Conservation (phyloP, 495 filamentous ascomycete genomes). For the Daldinia loculata region DNA sequence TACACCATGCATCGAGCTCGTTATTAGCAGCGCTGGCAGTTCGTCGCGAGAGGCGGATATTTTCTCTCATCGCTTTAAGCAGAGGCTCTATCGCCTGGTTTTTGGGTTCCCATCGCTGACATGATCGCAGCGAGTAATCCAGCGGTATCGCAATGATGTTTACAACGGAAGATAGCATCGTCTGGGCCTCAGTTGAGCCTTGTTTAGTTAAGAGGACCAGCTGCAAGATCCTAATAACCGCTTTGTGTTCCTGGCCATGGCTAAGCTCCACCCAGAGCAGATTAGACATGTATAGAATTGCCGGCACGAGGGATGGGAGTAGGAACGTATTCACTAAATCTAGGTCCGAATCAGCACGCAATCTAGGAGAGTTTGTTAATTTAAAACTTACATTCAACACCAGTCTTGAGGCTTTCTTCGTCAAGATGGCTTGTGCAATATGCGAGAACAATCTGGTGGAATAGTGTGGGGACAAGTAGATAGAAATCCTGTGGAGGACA, state of each 20-base stretch:
- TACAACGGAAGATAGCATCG: slow-evolving; percentile 83
- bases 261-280: slow-evolving; percentile 73
- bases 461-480: slow-evolving; percentile 85
- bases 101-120: slow-evolving; percentile 72
- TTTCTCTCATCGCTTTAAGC: slow-evolving; percentile 72
- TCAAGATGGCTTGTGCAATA: slow-evolving; percentile 73
- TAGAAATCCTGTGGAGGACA: slow-evolving; percentile 97
- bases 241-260: slow-evolving; percentile 56
- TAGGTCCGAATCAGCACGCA: slow-evolving; percentile 42
- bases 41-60: slow-evolving; percentile 70
- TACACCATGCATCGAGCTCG: slow-evolving; percentile 81
- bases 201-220: slow-evolving; percentile 78
- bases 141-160: slow-evolving; percentile 82
- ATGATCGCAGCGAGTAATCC: slow-evolving; percentile 75
- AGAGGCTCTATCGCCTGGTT: slow-evolving; percentile 77
- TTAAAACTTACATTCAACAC: slow-evolving; percentile 78
- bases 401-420: slow-evolving; percentile 83
- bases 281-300: slow-evolving; percentile 80
- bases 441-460: slow-evolving; percentile 83
- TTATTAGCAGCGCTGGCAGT: slow-evolving; percentile 70
- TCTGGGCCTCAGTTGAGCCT: slow-evolving; percentile 79
- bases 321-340: slow-evolving; percentile 90
- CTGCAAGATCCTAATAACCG: slow-evolving; percentile 77
- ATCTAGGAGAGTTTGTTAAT: neutral
- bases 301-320: slow-evolving; percentile 84